Evolutionary conservation across 768 basidiomycete genomes (phyloP).

Genomic region (Mycena vitilis): DNA sequence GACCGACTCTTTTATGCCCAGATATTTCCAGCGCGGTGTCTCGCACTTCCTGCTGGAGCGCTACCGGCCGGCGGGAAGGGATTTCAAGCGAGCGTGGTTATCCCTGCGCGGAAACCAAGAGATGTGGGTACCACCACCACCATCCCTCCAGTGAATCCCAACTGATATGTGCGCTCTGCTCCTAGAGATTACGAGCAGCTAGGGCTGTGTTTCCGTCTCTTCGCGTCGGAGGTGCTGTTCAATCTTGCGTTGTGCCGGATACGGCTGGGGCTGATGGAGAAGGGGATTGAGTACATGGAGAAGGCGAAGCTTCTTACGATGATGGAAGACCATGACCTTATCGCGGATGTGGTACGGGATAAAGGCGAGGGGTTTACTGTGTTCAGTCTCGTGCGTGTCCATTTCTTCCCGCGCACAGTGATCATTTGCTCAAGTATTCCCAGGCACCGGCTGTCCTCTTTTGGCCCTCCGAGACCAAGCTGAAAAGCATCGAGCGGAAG

Average conservation of each 20-base stretch:
- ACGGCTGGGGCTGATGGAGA: slow-evolving; percentile 16
- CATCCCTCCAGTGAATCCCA: no score
- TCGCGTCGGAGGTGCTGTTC: slow-evolving; percentile 28
- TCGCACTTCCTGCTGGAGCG: slow-evolving; percentile 29
- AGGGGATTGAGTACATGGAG: slow-evolving; percentile 20
- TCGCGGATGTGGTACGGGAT: slow-evolving; percentile 15
- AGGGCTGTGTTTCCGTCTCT: slow-evolving; percentile 24
- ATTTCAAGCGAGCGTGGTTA: slow-evolving; percentile 24
- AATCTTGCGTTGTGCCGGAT: slow-evolving; percentile 26
- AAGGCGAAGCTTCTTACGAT: slow-evolving; percentile 13
- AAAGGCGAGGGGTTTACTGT: slow-evolving; percentile 26
- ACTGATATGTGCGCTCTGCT: neutral
- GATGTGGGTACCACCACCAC: no score
- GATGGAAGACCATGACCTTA: slow-evolving; percentile 26
- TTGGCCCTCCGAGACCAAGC: slow-evolving; percentile 16
- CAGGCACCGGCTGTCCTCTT: slow-evolving; percentile 22
- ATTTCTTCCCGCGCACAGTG: no score
- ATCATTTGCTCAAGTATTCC: no score
- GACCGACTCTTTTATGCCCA: neutral
- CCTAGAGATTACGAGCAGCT: slow-evolving; percentile 26
- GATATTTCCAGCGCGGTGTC: slow-evolving; percentile 30
- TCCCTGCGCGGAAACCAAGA: slow-evolving; percentile 12
- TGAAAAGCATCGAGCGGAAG: slow-evolving; percentile 7
- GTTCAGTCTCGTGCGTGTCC: slow-evolving; percentile 27
- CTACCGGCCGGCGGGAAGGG: slow-evolving; percentile 12